Evolutionary conservation across 1,139 yeast genomes (phyloP), one percentile per base, ranked within the genome.

Genomic region (Saccharomycopsis hybrid): DNA sequence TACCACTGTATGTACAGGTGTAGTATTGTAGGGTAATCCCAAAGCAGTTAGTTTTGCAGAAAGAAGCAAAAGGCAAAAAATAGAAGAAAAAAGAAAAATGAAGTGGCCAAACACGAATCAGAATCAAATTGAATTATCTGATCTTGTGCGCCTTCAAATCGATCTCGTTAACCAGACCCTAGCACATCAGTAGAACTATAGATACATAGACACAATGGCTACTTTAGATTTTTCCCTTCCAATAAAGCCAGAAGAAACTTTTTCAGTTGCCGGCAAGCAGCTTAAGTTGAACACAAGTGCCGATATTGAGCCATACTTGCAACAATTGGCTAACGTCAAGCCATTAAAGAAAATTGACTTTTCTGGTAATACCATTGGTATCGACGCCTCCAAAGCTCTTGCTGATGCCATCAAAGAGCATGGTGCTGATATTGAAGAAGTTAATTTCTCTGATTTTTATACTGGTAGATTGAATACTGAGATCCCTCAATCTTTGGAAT

Each of bases 401-500:
- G 87, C 94, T 46, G 72, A 76, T 49, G 76, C 79, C n/a, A 66
- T 88, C 47, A 61, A 62, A 40, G 58, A 64, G 43, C 65, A 72
- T 53, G 60, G 64, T 28, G 56, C 65, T 58, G 62, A 75, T 61
- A 64, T 84, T 47, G 70, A 71, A 56, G 88, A 82, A 59, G 79
- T 89, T 53, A 80, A 90, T 65, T 80, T 94, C 60, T 89, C 95
- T 45, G 98, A 92, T 66, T 76, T 92, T 57, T 92, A 88, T 71
- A 92, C 97, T 40, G 96, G 97, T 11, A 78, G 98, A 63, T 76
- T 92, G 58, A 88, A 89, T 60, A 92, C 92, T 53, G 98, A 92
- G 68, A 94, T 94, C 58, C 98, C 97, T 30, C 77, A 80, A 58
- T 82, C 96, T 5, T 75, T 92, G 63, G 78, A 77, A 53, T 73